Conservation (phyloP, 2,329 filamentous ascomycete species). For the Penicillium sp. region DNA sequence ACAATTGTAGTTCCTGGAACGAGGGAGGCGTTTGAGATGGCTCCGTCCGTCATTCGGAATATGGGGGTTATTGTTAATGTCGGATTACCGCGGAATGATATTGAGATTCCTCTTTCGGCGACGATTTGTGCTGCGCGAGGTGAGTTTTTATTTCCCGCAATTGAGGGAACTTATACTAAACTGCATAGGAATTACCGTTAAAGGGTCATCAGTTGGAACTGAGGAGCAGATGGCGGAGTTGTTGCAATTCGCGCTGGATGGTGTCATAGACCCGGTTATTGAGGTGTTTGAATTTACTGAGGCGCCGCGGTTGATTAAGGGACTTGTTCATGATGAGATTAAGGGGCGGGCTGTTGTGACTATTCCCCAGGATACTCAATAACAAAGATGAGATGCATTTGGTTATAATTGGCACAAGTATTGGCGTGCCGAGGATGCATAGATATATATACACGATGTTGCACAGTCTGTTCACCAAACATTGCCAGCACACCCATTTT, state of each 20-base stretch:
- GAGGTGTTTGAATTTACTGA: slow-evolving; percentile 24
- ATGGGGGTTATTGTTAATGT: slow-evolving; percentile 28
- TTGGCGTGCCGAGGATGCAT: too few relatives aligned
- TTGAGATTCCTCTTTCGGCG: slow-evolving; percentile 27
- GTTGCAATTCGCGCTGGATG: slow-evolving; percentile 19
- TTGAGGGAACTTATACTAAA: too few relatives aligned
- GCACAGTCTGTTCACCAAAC: too few relatives aligned
- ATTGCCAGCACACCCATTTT: too few relatives aligned
- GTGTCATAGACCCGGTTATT: slow-evolving; percentile 22
- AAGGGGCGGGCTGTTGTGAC: slow-evolving; percentile 26
- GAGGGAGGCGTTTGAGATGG: slow-evolving; percentile 24
- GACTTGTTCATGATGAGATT: slow-evolving; percentile 21
- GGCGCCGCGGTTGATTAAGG: slow-evolving; percentile 17
- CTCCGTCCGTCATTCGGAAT: slow-evolving; percentile 24
- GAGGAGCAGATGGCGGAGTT: slow-evolving; percentile 25
- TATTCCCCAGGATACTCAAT: slow-evolving; percentile 14
- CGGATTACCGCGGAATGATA: slow-evolving; percentile 26
- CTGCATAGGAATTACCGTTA: slow-evolving; percentile 23
- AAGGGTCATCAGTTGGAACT: slow-evolving; percentile 28
- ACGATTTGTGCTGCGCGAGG: slow-evolving; percentile 30
- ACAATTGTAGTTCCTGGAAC: slow-evolving; percentile 26
- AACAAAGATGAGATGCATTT: too few relatives aligned
- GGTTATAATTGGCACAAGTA: too few relatives aligned
- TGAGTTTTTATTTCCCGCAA: slow-evolving; percentile 10
- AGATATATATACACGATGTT: too few relatives aligned